Conservation (phyloP, 139 green algal species). For the Axilococcus clingmanii region DNA sequence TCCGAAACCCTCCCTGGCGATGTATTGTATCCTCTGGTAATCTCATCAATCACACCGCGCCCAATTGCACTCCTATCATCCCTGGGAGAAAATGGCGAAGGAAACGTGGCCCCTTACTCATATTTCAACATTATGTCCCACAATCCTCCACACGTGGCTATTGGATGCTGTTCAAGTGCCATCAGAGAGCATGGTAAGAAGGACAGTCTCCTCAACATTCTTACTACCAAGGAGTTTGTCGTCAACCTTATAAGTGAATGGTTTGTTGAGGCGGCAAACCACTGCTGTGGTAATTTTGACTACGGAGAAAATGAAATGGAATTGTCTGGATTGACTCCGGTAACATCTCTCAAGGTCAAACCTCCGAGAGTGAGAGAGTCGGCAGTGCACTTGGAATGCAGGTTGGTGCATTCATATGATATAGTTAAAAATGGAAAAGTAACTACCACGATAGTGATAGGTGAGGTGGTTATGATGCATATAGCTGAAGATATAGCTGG, state of each 20-base stretch:
- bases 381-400: constrained; percentile 85
- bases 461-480: constrained; percentile 77
- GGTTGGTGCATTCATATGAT: constrained; percentile 51
- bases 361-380: constrained; percentile 73
- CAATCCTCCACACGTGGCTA: constrained; percentile 56
- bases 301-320: constrained; percentile 73
- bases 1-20: constrained; percentile 1
- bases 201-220: constrained; percentile 84
- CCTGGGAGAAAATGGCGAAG: constrained; percentile 27
- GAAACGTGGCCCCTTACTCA: constrained; percentile 76
- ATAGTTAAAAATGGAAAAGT: constrained; percentile 39
- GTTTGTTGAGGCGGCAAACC: constrained; percentile 92
- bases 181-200: constrained; percentile 49
- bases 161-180: constrained; percentile 38
- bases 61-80: constrained; percentile 78
- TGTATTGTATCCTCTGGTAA: constrained; percentile 64
- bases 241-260: constrained; percentile 93
- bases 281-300: constrained; percentile 76
- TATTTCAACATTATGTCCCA: constrained; percentile 85
- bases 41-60: constrained; percentile 66
- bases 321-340: constrained; percentile 59
- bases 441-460: constrained; percentile 59
- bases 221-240: constrained; percentile 81
- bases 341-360: constrained; percentile 57
- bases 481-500: constrained; percentile 53